Evolutionary conservation across 495 filamentous ascomycete species (phyloP).

Genomic region (Bacidia rubella): DNA sequence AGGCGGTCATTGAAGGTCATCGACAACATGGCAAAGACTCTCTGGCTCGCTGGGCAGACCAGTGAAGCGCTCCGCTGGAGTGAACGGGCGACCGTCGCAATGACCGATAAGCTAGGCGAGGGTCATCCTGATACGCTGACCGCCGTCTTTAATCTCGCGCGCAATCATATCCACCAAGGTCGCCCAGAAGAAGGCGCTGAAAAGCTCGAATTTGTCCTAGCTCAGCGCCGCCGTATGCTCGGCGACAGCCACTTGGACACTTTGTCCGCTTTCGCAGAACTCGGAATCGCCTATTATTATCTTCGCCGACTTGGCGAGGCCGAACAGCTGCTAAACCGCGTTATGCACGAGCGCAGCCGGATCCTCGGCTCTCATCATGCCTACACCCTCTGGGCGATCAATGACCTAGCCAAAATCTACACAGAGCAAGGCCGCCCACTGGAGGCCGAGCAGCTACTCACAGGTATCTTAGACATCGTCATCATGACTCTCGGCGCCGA

Average conservation of each 20-base stretch:
- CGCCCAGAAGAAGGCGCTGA: constrained; percentile 8
- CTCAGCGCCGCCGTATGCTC: constrained; percentile 12
- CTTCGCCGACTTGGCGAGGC: constrained; percentile 13
- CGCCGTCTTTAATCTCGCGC: constrained; percentile 20
- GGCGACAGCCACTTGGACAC: constrained; percentile 17
- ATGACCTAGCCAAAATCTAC: constrained; percentile 26
- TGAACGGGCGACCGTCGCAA: constrained; percentile 14
- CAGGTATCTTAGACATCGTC: constrained; percentile 19
- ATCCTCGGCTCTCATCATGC: constrained; percentile 24
- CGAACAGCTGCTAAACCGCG: constrained; percentile 16
- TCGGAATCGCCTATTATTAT: constrained; percentile 16
- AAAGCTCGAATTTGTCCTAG: constrained; percentile 11
- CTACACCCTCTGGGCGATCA: constrained; percentile 25
- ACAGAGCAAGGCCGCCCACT: constrained; percentile 15
- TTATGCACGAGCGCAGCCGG: constrained; percentile 16
- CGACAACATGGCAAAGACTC: constrained; percentile 10
- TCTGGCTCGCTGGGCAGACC: constrained; percentile 13
- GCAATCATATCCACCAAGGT: constrained; percentile 17
- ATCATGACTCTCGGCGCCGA: constrained; percentile 19
- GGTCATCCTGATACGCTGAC: constrained; percentile 17
- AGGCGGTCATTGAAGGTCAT: constrained; percentile 4
- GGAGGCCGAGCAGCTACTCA: constrained; percentile 20
- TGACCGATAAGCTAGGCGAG: constrained; percentile 11
- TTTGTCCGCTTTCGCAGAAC: constrained; percentile 17
- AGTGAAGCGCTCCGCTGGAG: constrained; percentile 9